A percentile compares a stretch with the other conserved stretches of the same genome.
These are phyloP conservation scores for Coniochaeta prunicola DNA, from an alignment of 2,329 filamentous ascomycete genomes.

Conservation along the genomic window DNA sequence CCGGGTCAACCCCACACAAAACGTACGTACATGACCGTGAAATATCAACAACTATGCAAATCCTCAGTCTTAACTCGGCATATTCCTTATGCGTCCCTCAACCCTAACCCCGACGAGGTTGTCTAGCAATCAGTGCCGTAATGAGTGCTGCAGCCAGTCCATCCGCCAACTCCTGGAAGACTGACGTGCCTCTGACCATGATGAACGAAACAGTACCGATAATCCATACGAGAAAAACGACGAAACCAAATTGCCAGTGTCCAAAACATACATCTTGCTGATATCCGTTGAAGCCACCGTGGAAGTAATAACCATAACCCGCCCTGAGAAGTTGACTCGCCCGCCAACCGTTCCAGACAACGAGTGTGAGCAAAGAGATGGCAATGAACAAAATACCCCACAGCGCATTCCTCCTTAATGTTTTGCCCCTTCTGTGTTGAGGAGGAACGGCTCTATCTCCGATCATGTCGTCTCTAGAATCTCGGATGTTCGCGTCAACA, in stretches of 20 bases:
- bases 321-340: neutral
- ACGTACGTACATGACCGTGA: neutral
- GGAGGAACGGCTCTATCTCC: neutral
- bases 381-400: neutral
- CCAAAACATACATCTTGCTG: neutral
- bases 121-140: neutral
- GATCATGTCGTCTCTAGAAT: neutral
- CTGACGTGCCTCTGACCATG: neutral
- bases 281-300: neutral
- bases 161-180: neutral
- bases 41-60: neutral
- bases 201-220: neutral
- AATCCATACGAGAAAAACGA: neutral
- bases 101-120: neutral
- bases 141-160: neutral
- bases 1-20: neutral
- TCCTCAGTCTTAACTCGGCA: conserved; percentile 1
- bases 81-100: neutral
- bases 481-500: neutral
- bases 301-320: neutral
- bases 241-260: neutral
- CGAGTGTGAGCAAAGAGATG: neutral
- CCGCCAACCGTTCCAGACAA: neutral
- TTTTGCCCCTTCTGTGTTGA: neutral
- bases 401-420: neutral